Evolutionary conservation across 108 stramenopile species (phyloP).

Genomic region (Cylindrotheca fusiformis): DNA sequence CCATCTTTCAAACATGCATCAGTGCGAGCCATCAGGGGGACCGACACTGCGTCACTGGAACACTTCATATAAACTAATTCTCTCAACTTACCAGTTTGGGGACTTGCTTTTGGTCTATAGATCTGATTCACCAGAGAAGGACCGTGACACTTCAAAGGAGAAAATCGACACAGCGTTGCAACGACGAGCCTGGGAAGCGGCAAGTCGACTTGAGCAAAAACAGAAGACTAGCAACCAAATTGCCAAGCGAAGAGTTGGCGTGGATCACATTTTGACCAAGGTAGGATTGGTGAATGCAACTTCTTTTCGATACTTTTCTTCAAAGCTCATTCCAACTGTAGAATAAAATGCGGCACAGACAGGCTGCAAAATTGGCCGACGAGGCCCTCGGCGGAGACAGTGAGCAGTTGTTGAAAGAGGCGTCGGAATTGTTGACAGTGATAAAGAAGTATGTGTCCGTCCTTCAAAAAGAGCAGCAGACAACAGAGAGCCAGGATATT

Average conservation of each 20-base stretch:
- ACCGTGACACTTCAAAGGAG: constrained; percentile 60
- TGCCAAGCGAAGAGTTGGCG: constrained; percentile 36
- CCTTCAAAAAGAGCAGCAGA: constrained; percentile 35
- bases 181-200: constrained; percentile 67
- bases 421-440: constrained; percentile 56
- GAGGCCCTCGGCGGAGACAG: constrained; percentile 68
- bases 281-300: background rate
- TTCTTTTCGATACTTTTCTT: too few relatives aligned
- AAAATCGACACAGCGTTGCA: constrained; percentile 48
- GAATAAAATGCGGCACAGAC: constrained; percentile 50
- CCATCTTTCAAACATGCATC: constrained; percentile 51
- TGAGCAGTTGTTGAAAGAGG: constrained; percentile 69
- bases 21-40: constrained; percentile 38
- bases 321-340: too few relatives aligned
- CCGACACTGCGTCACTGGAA: constrained; percentile 37
- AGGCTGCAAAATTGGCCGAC: constrained; percentile 66
- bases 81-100: constrained; percentile 57
- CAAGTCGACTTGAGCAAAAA: constrained; percentile 38
- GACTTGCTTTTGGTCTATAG: constrained; percentile 60
- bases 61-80: constrained; percentile 40
- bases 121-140: constrained; percentile 22
- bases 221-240: constrained; percentile 5
- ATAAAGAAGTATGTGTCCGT: constrained; percentile 75
- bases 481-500: constrained; percentile 16
- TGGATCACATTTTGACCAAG: constrained; percentile 75